These are phyloP conservation scores for Chlamydomonas sp. DNA, from an alignment of 139 green algal species.

Conservation along the genomic window DNA sequence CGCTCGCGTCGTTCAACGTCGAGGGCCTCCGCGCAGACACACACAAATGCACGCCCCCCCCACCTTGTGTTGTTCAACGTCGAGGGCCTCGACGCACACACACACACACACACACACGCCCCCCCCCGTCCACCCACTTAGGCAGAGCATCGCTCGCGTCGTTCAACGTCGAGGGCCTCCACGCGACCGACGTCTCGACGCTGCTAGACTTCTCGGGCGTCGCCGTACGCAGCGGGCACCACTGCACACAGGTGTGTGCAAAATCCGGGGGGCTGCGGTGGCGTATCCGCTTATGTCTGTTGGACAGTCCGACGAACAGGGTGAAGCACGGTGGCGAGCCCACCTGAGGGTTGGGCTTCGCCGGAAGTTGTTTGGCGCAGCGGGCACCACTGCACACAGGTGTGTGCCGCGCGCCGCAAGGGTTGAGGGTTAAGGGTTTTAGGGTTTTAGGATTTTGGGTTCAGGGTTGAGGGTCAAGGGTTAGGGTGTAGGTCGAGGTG, in stretches of 20 bases:
- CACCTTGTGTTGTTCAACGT: slow-evolving; percentile 84
- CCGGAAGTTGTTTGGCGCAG: slow-evolving; percentile 83
- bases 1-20: slow-evolving; percentile 92
- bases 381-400: slow-evolving; percentile 98
- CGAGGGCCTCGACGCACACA: slow-evolving; percentile 79
- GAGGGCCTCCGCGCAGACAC: slow-evolving; percentile 89
- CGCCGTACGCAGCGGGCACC: slow-evolving; percentile 88
- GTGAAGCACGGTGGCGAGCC: no score
- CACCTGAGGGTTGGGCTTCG: no score
- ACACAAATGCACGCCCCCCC: no score
- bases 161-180: slow-evolving; percentile 95
- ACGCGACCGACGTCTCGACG: slow-evolving; percentile 91
- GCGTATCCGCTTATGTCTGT: no score
- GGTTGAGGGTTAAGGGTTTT: no score
- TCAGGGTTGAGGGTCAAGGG: no score
- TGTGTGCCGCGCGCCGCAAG: no score
- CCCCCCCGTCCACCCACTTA: slow-evolving; percentile 18
- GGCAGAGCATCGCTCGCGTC: slow-evolving; percentile 66
- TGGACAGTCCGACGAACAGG: no score
- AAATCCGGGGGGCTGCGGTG: no score
- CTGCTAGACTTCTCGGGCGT: slow-evolving; percentile 82
- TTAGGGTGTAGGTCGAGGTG: no score
- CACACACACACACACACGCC: no score
- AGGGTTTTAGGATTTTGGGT: no score
- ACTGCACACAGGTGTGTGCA: slow-evolving; percentile 99